A percentile compares a stretch with the other conserved stretches of the same genome.
Evolutionary conservation across 768 basidiomycete species (phyloP).

Genomic region (Collybia sordida): DNA sequence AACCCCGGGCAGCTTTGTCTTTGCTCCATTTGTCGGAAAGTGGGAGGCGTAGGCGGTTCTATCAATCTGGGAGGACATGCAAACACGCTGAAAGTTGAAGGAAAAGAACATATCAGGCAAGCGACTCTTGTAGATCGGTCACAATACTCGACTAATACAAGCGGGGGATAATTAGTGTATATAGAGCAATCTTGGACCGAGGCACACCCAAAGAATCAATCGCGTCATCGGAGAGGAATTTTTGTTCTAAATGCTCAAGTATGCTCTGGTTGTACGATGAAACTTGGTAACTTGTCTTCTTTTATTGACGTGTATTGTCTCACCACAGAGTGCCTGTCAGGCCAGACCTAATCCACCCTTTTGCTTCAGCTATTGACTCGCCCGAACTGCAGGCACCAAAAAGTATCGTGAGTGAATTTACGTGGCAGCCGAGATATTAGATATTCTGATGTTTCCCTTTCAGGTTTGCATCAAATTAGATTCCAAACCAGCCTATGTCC

Average conservation of each 20-base stretch:
- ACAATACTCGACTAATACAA: neutral
- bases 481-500: slow-evolving; percentile 60
- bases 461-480: slow-evolving; percentile 45
- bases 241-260: slow-evolving; percentile 60
- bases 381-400: slow-evolving; percentile 54
- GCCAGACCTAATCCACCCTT: slow-evolving; percentile 67
- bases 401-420: slow-evolving; percentile 40
- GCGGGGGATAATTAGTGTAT: slow-evolving; percentile 36
- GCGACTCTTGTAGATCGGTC: slow-evolving; percentile 1
- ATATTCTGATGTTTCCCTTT: neutral
- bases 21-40: slow-evolving; percentile 73
- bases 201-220: slow-evolving; percentile 47
- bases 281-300: slow-evolving; percentile 38
- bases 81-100: slow-evolving; percentile 51
- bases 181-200: slow-evolving; percentile 61
- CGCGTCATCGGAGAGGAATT: slow-evolving; percentile 58
- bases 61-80: slow-evolving; percentile 63
- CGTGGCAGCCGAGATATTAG: neutral
- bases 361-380: slow-evolving; percentile 64
- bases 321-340: slow-evolving; percentile 24
- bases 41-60: slow-evolving; percentile 63
- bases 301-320: neutral
- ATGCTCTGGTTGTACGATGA: slow-evolving; percentile 70
- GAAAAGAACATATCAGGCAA: slow-evolving; percentile 55
- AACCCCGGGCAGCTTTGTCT: slow-evolving; percentile 45